Evolutionary conservation across 805 yeast genomes (phyloP), one percentile per base, ranked within the genome.

Genomic region (Wickerhamomyces bisporus): DNA sequence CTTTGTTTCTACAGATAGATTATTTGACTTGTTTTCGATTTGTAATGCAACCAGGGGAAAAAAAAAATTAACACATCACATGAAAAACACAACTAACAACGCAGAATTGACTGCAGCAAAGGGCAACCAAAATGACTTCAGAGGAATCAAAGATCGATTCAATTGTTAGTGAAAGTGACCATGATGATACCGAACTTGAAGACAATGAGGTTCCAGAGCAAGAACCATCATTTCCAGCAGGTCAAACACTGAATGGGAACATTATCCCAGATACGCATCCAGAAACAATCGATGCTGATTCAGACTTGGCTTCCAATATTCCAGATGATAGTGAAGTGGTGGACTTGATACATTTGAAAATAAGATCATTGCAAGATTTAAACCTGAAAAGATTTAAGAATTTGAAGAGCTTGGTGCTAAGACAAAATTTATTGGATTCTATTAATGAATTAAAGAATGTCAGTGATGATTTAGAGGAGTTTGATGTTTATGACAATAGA

Each of bases 401-500:
- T 21, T 63, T 88, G 42, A 79, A 74, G 47, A 56, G 68, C 5
- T 64, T 91, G 16, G 82, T 88, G 43, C 66, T 93, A 42, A 75
- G 98, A 55, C 95, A 88, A 53, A 93, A 93, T 59, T 65, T 87
- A 46, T 66, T 93, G 28, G 79, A 83, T 21, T 73, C 82, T n/a
- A 70, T 89, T 27, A 72, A 77, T 31, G 88, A 79, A 9, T 64
- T 91, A 15, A 88, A 88, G 41, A 65, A 64, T 11, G 53, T 83
- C 9, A 75, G 77, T 14, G 67, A 62, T 28, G 76, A 70, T 2
- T 50, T 93, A 49, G 84, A 76, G 47, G 93, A 87, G 43, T 64
- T 93, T 41, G 98, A 93, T 60, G 68, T 89, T 24, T 93, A 93
- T 57, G 98, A 93, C 61, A 93, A 93, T 61, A 68, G 95, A 50